A percentile compares a stretch with the other conserved stretches of the same genome.
Conservation (phyloP, 768 basidiomycete genomes). For the Russula sp. region DNA sequence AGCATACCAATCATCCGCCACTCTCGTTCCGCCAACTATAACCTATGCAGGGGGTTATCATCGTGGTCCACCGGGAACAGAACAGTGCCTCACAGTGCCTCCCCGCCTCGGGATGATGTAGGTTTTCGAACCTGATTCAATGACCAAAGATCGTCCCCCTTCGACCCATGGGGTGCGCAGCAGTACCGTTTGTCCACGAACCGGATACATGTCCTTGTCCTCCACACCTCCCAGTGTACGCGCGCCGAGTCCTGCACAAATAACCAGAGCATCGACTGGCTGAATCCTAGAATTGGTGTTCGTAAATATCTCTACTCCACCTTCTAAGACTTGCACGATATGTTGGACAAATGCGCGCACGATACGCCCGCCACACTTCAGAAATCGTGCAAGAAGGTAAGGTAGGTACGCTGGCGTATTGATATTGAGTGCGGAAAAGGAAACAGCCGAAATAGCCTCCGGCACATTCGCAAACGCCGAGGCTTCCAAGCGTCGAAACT, state of each 20-base stretch:
- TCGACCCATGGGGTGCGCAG: slow-evolving; percentile 46
- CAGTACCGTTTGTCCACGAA: slow-evolving; percentile 42
- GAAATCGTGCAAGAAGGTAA: slow-evolving; percentile 57
- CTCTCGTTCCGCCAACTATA: slow-evolving; percentile 56
- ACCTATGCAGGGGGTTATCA: slow-evolving; percentile 31
- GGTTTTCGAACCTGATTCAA: slow-evolving; percentile 40
- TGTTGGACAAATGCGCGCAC: slow-evolving; percentile 60
- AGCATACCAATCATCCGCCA: slow-evolving; percentile 53
- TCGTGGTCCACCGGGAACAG: background rate
- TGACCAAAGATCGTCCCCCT: slow-evolving; percentile 44
- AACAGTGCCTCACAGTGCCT: slow-evolving; percentile 38
- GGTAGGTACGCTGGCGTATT: slow-evolving; percentile 57
- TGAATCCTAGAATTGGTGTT: slow-evolving; percentile 11
- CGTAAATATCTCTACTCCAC: slow-evolving; percentile 35
- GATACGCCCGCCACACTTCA: slow-evolving; percentile 53
- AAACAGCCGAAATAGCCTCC: slow-evolving; percentile 42
- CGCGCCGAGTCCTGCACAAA: slow-evolving; percentile 65
- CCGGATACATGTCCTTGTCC: slow-evolving; percentile 42
- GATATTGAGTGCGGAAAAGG: slow-evolving; percentile 65
- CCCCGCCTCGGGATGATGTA: slow-evolving; percentile 61
- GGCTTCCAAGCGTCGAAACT: slow-evolving; percentile 38
- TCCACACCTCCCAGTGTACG: slow-evolving; percentile 47
- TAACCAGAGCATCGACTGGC: slow-evolving; percentile 49
- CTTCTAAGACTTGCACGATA: slow-evolving; percentile 62
- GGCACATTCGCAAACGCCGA: slow-evolving; percentile 35